phyloP scores from a whole-genome alignment of 305 asterid species.

The Plantago rigida region DNA sequence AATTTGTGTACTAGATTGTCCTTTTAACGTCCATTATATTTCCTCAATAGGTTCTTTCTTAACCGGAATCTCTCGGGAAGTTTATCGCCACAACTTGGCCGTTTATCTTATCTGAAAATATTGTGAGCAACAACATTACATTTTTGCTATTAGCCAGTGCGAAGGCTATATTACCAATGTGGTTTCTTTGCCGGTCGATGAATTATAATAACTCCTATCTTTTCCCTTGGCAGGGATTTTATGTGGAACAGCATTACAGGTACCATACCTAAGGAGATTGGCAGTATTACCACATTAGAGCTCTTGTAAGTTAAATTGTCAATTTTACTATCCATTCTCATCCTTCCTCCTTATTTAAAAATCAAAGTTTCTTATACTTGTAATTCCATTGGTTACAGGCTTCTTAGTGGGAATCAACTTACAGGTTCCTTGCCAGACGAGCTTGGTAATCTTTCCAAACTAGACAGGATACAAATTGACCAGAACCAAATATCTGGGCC shows the following conservation, averaged over 20 bases:
- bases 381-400: constrained; percentile 41
- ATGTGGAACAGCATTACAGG: constrained; percentile 88
- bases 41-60: constrained; percentile 45
- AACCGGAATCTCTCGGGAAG: constrained; percentile 52
- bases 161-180: constrained; percentile 6
- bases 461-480: constrained; percentile 82
- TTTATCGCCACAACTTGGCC: constrained; percentile 70
- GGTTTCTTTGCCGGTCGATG: not conserved
- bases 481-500: constrained; percentile 75
- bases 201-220: constrained; percentile 11
- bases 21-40: constrained; percentile 1
- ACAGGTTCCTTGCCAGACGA: constrained; percentile 84
- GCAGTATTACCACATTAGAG: constrained; percentile 48
- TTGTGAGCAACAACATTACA: constrained; percentile 44
- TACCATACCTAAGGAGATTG: constrained; percentile 77
- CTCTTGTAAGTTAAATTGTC: constrained; percentile 50
- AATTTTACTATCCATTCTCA: constrained; percentile 10
- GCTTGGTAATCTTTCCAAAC: constrained; percentile 64
- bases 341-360: not conserved
- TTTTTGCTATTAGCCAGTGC: constrained; percentile 5
- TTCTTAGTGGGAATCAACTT: constrained; percentile 78
- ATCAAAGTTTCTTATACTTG: not conserved
- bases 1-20: not conserved
- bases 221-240: constrained; percentile 49
- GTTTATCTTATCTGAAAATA: constrained; percentile 49